Base-by-base conservation (phyloP, 2,329 filamentous ascomycete species). In the Dactylellina haptotyla region DNA sequence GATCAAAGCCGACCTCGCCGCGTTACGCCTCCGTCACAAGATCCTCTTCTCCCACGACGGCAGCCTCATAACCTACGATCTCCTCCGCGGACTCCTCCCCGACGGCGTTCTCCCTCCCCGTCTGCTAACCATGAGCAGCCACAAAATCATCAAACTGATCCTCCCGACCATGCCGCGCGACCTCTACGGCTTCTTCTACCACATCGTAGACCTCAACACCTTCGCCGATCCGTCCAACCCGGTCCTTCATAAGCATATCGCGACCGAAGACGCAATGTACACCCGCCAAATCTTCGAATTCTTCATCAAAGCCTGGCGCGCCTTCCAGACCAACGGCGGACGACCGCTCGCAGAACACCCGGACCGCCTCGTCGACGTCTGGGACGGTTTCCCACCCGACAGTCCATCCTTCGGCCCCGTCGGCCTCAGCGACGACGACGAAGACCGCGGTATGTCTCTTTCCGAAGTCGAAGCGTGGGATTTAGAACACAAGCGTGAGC, bases 11-110 rank as follows among this genome's bases (percentile, higher is more conserved):
- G 67, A 72, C 8, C 59, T 72, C 2, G 23, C 18, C 9, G 23
- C 16, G 14, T 25, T 65, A 37, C 26, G 43, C 59, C 54, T 65
- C 30, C 59, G 59, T 16, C 16, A 61, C 37, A 64, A 64, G 16
- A 65, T 72, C 39, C 20, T 72, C 2, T 72, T 72, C 45, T 53
- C 59, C 8, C 53, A 72, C 45, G 67, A 72, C 9, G 58, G 58
- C 4, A 65, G 54, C 14, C 67, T 65, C n/a, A 45, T 51, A 10
- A 30, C 67, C 20, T 72, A 72, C 23, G 67, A 72, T 32, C 26
- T 65, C 12, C 28, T 72, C 0, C 51, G 59, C 23, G 65, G 61
- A 28, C 30, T 72, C 20, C 20, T 65, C 1, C 59, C 59, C 0
- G 51, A 64, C 8, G 18, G 18, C 16, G 37, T 23, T 3, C 30